Percentiles rank a stretch among this genome's conserved stretches.
Conservation (phyloP, 1,284 basidiomycete species). For the Puccinia horiana region DNA sequence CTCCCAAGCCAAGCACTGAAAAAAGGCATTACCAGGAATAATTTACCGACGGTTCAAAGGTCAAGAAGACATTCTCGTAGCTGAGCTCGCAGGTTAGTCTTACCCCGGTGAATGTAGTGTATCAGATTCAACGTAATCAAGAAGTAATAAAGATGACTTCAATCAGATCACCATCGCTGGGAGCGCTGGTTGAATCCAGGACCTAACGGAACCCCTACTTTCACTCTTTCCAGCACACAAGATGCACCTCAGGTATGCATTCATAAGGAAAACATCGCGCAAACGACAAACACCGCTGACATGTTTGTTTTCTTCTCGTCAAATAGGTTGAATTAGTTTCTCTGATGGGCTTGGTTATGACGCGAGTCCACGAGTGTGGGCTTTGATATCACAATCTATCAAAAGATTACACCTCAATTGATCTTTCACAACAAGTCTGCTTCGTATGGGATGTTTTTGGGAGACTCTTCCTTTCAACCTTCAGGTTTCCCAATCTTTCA, state of each 20-base stretch:
- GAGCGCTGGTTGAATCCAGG: slow-evolving; percentile 10
- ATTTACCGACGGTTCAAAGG: not conserved
- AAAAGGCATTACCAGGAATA: not conserved
- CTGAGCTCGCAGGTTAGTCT: slow-evolving; percentile 2
- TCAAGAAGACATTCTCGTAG: not conserved
- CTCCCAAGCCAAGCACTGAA: not conserved
- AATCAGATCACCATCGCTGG: slow-evolving; percentile 7
- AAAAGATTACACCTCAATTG: not conserved
- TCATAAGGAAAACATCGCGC: not conserved
- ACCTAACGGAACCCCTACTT: not conserved
- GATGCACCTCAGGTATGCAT: slow-evolving; percentile 3
- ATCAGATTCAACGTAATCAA: no score
- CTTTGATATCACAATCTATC: not conserved
- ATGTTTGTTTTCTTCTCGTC: not conserved
- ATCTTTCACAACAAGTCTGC: not conserved
- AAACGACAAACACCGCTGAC: not conserved
- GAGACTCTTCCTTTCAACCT: not conserved
- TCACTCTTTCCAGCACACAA: not conserved
- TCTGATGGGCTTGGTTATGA: slow-evolving; percentile 11
- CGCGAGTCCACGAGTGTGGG: slow-evolving; percentile 13
- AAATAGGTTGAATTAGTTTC: not conserved
- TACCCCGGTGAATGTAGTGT: no score
- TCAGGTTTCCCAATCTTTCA: not conserved
- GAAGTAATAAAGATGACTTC: no score
- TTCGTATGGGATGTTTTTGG: not conserved